Evolutionary conservation across 768 basidiomycete genomes (phyloP).

Genomic region (Termitomyces titanicus): DNA sequence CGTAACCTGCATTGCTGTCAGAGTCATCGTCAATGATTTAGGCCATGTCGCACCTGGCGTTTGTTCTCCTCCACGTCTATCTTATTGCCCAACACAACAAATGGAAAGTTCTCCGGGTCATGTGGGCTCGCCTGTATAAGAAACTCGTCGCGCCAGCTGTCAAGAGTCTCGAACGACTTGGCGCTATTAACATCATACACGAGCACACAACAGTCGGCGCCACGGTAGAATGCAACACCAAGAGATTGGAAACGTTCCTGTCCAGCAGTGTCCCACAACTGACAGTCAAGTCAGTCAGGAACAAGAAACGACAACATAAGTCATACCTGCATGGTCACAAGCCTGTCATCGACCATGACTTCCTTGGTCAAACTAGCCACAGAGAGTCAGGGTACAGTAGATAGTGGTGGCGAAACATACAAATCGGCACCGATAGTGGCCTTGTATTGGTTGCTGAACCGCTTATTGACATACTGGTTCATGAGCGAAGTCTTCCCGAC

Average conservation of each 20-base stretch:
- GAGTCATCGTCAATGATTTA: neutral
- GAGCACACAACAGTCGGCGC: conserved; percentile 97
- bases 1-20: conserved; percentile 61
- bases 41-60: conserved; percentile 68
- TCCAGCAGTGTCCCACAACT: conserved; percentile 99
- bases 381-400: conserved; percentile 18
- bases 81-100: conserved; percentile 99
- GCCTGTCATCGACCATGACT: conserved; percentile 96
- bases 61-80: conserved; percentile 99
- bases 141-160: conserved; percentile 99
- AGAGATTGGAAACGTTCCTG: conserved; percentile 99
- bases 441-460: conserved; percentile 99
- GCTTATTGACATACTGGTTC: conserved; percentile 99
- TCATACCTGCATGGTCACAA: conserved; percentile 96
- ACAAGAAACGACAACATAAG: neutral
- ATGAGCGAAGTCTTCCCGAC: conserved; percentile 99
- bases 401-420: conserved; percentile 43
- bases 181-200: conserved; percentile 99
- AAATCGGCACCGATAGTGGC: conserved; percentile 98
- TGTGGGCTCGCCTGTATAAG: conserved; percentile 98
- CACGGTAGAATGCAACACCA: conserved; percentile 98
- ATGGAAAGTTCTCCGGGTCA: conserved; percentile 99
- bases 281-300: conserved; percentile 5
- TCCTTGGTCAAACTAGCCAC: conserved; percentile 85
- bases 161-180: conserved; percentile 97